phyloP scores from a whole-genome alignment of 192 early-diverging fungal genomes.

The Polychytrium aggregatum region DNA sequence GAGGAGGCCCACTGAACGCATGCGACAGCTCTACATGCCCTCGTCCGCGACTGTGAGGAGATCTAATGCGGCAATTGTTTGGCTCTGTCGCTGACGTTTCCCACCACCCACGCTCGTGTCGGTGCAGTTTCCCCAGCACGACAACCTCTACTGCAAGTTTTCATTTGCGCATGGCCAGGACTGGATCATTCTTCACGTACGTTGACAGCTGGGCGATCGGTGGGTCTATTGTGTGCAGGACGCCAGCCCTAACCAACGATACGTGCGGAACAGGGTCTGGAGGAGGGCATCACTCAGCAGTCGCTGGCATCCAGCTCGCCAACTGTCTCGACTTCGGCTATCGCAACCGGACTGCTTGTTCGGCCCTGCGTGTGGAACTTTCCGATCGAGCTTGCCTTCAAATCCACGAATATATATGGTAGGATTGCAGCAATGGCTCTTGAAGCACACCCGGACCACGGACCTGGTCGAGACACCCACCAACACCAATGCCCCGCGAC shows the following conservation, averaged over 20 bases:
- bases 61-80: not conserved
- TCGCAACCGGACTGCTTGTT: conserved; percentile 10
- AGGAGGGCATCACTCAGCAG: conserved; percentile 49
- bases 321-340: conserved; percentile 11
- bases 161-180: conserved; percentile 44
- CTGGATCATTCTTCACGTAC: conserved; percentile 34
- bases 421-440: conserved; percentile 4
- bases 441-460: too few species aligned
- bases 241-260: not conserved
- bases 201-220: not conserved
- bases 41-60: not conserved
- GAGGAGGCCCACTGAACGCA: not conserved
- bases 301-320: conserved; percentile 10
- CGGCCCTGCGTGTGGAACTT: conserved; percentile 52
- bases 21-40: not conserved
- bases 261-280: conserved; percentile 26
- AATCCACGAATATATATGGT: conserved; percentile 45
- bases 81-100: not conserved
- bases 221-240: not conserved
- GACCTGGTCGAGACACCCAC: too few species aligned
- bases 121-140: conserved; percentile 33
- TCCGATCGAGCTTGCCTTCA: conserved; percentile 46
- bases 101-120: not conserved
- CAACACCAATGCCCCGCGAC: too few species aligned
- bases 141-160: conserved; percentile 54